Conservation (phyloP, 2,329 filamentous ascomycete species). For the Verticillium isaacii region DNA sequence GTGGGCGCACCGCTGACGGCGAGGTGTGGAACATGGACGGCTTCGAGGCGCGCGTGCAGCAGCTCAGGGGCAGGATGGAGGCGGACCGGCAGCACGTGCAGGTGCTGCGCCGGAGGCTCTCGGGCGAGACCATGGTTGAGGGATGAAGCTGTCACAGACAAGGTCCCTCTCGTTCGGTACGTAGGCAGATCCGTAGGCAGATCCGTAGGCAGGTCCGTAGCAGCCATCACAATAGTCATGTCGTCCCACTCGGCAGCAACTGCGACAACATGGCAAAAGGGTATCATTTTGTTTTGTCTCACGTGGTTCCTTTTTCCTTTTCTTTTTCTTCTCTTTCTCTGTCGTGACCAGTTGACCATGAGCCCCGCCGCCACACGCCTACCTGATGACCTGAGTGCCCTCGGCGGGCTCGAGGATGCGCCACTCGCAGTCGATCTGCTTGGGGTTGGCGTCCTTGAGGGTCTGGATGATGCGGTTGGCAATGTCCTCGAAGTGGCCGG, state of each 20-base stretch:
- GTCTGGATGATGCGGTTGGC: slow-evolving; percentile 71
- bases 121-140: background rate
- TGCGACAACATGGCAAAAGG: background rate
- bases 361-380: background rate
- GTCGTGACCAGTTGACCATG: background rate
- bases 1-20: background rate
- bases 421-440: slow-evolving; percentile 79
- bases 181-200: background rate
- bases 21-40: slow-evolving; percentile 6
- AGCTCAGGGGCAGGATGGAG: background rate
- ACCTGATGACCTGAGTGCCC: slow-evolving; percentile 49
- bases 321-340: background rate
- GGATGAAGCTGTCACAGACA: background rate
- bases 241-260: background rate
- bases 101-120: background rate
- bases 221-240: background rate
- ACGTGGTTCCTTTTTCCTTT: background rate
- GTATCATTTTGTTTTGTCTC: background rate
- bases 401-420: slow-evolving; percentile 83
- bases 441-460: slow-evolving; percentile 56
- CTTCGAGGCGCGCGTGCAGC: slow-evolving; percentile 2
- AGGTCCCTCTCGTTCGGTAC: background rate
- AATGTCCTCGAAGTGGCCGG: slow-evolving; percentile 82
- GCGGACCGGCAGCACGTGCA: background rate
- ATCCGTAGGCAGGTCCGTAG: background rate